Evolutionary conservation across 2,329 filamentous ascomycete genomes (phyloP), one percentile per base, ranked within the genome.

Genomic region (Madurella mycetomatis): DNA sequence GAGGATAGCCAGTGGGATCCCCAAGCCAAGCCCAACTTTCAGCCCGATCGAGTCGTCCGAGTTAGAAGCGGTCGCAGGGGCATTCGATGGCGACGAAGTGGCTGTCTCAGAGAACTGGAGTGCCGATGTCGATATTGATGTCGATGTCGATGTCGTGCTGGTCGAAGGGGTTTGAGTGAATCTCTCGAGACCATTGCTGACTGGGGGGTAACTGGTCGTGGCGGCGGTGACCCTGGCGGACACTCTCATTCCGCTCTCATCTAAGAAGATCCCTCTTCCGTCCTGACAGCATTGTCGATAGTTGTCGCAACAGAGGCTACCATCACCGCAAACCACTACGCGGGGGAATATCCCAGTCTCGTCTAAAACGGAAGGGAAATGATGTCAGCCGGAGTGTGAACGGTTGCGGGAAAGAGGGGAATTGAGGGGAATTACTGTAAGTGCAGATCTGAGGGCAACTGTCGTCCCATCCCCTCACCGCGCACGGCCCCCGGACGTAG

Each of bases 371-470:
- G 17, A 18, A 2, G 31, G 19, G 16, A 4, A 4, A 19, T 16
- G 9, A n/a, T 31, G 51, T 49, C 32, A 44, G 9, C 17, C 34
- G 19, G 8, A 34, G 19, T 13, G 9, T 30, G 18, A 18, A 25
- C 25, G 25, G 37, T 12, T 25, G n/a, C 16, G 12, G 41, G 16
- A 55, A 25, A 25, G 25, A 7, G 4, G 25, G 25, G 25, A 25
- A 25, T 31, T 49, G 25, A 7, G 4, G 25, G 25, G 25, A 25
- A 25, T 31, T 49, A 60, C 58, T 50, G 48, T 56, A 60, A 19
- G 47, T 41, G 39, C 58, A 60, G n/a, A 60, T 60, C 43, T 58
- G 58, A 2, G 52, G 51, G 42, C 58, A 60, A 9, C 30, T 49
- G 9, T 40, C 39, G 40, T 58, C 53, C 53, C 50, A 58, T 7